phyloP scores from a whole-genome alignment of 345 rosid species.

The Melaleuca quinquenervia region DNA sequence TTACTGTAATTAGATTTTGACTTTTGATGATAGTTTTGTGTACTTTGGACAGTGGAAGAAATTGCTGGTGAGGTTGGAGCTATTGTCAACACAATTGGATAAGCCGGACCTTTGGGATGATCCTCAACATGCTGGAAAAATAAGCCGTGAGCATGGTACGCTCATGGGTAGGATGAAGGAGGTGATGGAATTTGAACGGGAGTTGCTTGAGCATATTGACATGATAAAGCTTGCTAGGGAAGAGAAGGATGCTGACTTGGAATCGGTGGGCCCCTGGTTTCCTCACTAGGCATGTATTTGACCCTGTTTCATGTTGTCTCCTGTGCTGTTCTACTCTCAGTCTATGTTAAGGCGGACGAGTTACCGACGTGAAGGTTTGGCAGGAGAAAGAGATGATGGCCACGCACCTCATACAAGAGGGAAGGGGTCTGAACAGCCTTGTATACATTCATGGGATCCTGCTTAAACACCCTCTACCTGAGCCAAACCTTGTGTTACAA shows the following conservation, averaged over 20 bases:
- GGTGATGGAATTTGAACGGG: conserved; percentile 64
- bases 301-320: not conserved
- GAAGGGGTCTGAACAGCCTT: too few relatives aligned
- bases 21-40: not conserved
- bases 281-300: conserved; percentile 57
- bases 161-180: conserved; percentile 63
- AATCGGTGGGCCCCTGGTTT: conserved; percentile 77
- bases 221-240: conserved; percentile 89
- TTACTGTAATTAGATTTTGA: not conserved
- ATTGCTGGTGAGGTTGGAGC: conserved; percentile 45
- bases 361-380: not conserved
- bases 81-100: conserved; percentile 55
- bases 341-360: not conserved
- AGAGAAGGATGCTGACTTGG: conserved; percentile 79
- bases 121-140: conserved; percentile 76
- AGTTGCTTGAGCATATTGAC: conserved; percentile 88
- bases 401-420: too few relatives aligned
- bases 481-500: not conserved
- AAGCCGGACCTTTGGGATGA: conserved; percentile 83
- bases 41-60: conserved; percentile 64
- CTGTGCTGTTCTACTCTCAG: conserved; percentile 3
- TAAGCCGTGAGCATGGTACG: conserved; percentile 83
- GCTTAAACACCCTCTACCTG: not conserved
- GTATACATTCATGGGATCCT: too few relatives aligned
- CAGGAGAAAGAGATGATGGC: not conserved